These are phyloP conservation scores for Monosporozyma unispora DNA, from an alignment of 805 yeast genomes.

Conservation along the genomic window DNA sequence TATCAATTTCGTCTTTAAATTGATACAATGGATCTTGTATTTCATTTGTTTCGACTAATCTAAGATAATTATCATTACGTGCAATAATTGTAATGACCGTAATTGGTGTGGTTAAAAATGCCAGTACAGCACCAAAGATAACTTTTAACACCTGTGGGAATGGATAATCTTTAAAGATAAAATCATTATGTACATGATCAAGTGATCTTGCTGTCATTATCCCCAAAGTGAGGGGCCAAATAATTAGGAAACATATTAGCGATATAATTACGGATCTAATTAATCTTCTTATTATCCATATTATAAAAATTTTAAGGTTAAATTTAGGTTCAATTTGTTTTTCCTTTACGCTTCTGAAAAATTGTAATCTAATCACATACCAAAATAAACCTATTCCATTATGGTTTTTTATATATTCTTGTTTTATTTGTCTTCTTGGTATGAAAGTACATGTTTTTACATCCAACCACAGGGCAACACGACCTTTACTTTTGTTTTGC, in stretches of 20 bases:
- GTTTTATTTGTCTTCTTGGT: neutral
- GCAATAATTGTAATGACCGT: constrained; percentile 11
- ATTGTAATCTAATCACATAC: neutral
- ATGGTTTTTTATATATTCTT: no score
- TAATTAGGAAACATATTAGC: constrained; percentile 11
- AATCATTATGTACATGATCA: constrained; percentile 12
- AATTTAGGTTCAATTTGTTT: neutral
- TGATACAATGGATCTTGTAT: neutral
- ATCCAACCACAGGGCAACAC: neutral
- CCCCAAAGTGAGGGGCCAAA: constrained; percentile 25
- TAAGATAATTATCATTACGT: constrained; percentile 10
- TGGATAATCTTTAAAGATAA: constrained; percentile 13
- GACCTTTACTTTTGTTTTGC: neutral
- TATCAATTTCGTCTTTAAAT: no score
- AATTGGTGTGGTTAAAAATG: constrained; percentile 14
- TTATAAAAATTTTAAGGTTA: no score
- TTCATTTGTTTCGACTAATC: neutral
- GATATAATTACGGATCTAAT: constrained; percentile 12
- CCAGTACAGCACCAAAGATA: constrained; percentile 16
- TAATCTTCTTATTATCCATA: constrained; percentile 13
- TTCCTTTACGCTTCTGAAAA: neutral
- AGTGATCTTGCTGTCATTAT: constrained; percentile 19
- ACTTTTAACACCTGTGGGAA: constrained; percentile 19
- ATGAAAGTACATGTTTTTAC: neutral
- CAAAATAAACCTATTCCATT: neutral